Evolutionary conservation across 805 yeast genomes (phyloP), one percentile per base, ranked within the genome.

Genomic region (Kuraishia ogatae): DNA sequence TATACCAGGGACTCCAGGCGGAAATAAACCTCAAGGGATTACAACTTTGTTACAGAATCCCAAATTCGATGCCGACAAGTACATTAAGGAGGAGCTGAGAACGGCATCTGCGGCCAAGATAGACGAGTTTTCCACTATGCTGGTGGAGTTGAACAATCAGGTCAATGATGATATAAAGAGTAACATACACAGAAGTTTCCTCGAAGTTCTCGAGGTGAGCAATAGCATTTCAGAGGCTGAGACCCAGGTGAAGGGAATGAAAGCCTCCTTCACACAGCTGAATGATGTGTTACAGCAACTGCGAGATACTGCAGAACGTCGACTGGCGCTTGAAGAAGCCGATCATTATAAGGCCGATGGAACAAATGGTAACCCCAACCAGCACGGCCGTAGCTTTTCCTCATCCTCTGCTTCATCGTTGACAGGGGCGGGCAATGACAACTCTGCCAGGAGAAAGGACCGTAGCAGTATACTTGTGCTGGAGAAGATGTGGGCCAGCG

Each of bases 401-500:
- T 59, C 60, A 28, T 17, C 57, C 2, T 59, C 60, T 8, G 57
- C 53, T 48, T 54, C 64, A 10, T 54, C 55, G 24, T 53, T 62
- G 2, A 28, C 28, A 22, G n/a, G n/a, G n/a, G 50, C 48, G 43
- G 26, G 24, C 13, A 24, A 43, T 2, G 24, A 21, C 26, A 53
- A 58, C 1, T 52, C 57, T 28, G 59, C 50, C 47, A 56, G 58
- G 29, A 71, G 74, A 47, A 70, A 75, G 53, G 90, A 87, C 65
- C 74, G 96, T 49, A 82, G 85, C 57, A 83, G 91, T 54, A 82
- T 90, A 53, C 62, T 86, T 54, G 81, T 88, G 54, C 71, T 91
- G 53, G 93, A 89, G 66, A 84, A 84, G 62, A 80, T 87, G 74
- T 90, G 97, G 97, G 87, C 84, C 17, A 75, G 76, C 49, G 90